Evolutionary conservation across 2,329 filamentous ascomycete genomes (phyloP).

Genomic region (Orbilia brochopaga): DNA sequence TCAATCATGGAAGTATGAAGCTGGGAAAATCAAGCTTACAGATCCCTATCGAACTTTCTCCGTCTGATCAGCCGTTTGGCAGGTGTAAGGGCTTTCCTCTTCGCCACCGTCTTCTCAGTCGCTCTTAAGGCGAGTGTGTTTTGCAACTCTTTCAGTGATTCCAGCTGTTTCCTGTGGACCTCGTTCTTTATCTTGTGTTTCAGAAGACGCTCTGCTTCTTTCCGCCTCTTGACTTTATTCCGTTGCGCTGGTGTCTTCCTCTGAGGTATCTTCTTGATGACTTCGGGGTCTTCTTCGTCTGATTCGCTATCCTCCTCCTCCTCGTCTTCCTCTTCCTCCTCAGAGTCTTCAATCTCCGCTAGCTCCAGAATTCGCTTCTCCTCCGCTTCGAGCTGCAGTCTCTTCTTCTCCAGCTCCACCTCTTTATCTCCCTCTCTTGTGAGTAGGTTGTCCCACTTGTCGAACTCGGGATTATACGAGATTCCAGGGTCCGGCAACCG

Average conservation of each 20-base stretch:
- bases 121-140: slow-evolving; percentile 63
- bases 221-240: slow-evolving; percentile 85
- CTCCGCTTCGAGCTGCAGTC: slow-evolving; percentile 53
- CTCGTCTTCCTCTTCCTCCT: slow-evolving; percentile 85
- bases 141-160: slow-evolving; percentile 73
- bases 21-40: slow-evolving; percentile 57
- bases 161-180: slow-evolving; percentile 73
- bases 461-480: slow-evolving; percentile 90
- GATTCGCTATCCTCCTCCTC: slow-evolving; percentile 58
- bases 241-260: slow-evolving; percentile 73
- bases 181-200: slow-evolving; percentile 79
- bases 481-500: slow-evolving; percentile 78
- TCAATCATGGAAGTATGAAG: not conserved
- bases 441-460: slow-evolving; percentile 81
- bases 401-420: slow-evolving; percentile 53
- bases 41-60: slow-evolving; percentile 61
- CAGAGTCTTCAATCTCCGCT: slow-evolving; percentile 67
- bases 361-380: slow-evolving; percentile 57
- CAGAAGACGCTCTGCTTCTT: slow-evolving; percentile 78
- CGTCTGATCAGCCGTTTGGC: slow-evolving; percentile 57
- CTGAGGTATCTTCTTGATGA: slow-evolving; percentile 67
- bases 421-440: slow-evolving; percentile 68
- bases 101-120: slow-evolving; percentile 54
- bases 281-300: slow-evolving; percentile 55
- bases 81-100: slow-evolving; percentile 63